Percentiles rank a stretch among this genome's conserved stretches.
Evolutionary conservation across 495 filamentous ascomycete species (phyloP).

Genomic region (Pyronema domesticum): DNA sequence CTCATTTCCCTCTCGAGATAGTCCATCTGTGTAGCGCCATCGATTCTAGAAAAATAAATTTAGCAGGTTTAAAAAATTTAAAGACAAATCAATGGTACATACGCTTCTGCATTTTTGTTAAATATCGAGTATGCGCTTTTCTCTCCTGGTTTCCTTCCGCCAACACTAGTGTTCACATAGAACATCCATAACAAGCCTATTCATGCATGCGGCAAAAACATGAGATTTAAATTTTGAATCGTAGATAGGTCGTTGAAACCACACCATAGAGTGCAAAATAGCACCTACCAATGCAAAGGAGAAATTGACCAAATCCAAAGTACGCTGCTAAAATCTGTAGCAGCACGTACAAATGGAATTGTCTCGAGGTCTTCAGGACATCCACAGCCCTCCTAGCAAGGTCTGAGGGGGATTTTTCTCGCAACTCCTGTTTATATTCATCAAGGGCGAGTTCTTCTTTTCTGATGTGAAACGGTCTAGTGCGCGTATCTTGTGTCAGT

Average conservation of each 20-base stretch:
- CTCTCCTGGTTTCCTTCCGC: conserved; percentile 21
- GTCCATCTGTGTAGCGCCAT: conserved; percentile 22
- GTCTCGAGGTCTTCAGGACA: conserved; percentile 21
- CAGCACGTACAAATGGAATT: conserved; percentile 24
- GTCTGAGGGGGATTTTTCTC: conserved; percentile 22
- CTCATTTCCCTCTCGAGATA: conserved; percentile 22
- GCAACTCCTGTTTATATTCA: conserved; percentile 25
- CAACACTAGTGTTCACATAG: conserved; percentile 22
- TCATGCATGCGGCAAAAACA: background rate
- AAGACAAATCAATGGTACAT: background rate
- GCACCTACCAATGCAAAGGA: conserved; percentile 23
- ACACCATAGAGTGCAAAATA: background rate
- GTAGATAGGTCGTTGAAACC: background rate
- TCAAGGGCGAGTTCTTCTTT: conserved; percentile 25
- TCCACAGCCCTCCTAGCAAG: conserved; percentile 17
- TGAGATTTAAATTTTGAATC: background rate
- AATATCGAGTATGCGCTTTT: conserved; percentile 27
- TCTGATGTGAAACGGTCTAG: conserved; percentile 22
- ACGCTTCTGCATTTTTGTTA: conserved; percentile 25
- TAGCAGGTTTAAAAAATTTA: conserved; percentile 1
- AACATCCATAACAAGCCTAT: conserved; percentile 26
- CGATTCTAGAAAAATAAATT: conserved; percentile 13
- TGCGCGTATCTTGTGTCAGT: no score
- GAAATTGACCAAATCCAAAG: conserved; percentile 25
- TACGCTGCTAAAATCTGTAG: conserved; percentile 19